Percentiles rank a stretch among this genome's conserved stretches.
These are phyloP conservation scores for Gastrolobium villosum DNA, from an alignment of 306 rosid species.

Conservation along the genomic window DNA sequence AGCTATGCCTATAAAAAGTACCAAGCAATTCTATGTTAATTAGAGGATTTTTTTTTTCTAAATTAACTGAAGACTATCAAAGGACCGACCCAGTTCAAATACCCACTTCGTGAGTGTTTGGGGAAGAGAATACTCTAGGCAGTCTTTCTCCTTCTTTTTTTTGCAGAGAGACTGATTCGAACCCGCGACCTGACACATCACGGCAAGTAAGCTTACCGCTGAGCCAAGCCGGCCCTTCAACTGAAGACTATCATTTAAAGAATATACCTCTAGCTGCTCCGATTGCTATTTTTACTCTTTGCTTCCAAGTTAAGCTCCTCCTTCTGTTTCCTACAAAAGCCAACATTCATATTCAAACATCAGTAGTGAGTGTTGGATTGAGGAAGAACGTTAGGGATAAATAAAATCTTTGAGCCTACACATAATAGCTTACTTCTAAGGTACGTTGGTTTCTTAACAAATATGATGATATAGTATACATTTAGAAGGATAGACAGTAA, in stretches of 20 bases:
- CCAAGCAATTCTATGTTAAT: slow-evolving; percentile 7
- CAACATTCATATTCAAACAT: neutral
- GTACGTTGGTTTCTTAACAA: neutral
- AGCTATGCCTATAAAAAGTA: slow-evolving; percentile 66
- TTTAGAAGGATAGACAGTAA: slow-evolving; percentile 18
- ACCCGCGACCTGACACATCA: no score
- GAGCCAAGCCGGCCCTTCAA: no score
- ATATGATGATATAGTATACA: neutral
- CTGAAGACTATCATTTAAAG: neutral
- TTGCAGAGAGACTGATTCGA: no score
- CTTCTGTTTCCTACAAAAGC: slow-evolving; percentile 58
- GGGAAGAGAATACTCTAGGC: no score
- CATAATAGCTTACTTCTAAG: neutral
- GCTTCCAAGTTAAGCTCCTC: slow-evolving; percentile 81
- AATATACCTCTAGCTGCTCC: slow-evolving; percentile 82
- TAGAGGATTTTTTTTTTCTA: slow-evolving; percentile 2
- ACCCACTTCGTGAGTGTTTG: no score
- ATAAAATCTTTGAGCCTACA: neutral
- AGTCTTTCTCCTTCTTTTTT: no score
- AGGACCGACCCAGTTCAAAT: no score
- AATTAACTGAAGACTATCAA: neutral
- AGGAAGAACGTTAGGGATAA: neutral
- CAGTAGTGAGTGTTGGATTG: neutral
- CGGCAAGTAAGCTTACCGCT: no score
- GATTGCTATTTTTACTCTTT: slow-evolving; percentile 78